Base-by-base conservation (phyloP, 2,329 filamentous ascomycete genomes). In the Paecilomyces sp. region DNA sequence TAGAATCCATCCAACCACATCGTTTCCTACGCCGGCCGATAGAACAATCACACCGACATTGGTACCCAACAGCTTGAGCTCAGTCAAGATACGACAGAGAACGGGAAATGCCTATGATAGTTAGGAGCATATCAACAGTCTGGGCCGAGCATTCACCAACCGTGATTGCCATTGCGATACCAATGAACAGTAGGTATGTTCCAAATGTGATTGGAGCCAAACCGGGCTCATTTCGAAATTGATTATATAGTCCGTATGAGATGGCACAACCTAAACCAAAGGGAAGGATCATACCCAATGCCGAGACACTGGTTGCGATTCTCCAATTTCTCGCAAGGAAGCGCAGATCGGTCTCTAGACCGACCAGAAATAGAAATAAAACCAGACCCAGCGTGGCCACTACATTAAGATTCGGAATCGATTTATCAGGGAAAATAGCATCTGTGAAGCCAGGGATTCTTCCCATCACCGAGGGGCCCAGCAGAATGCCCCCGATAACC, bases 121-220 rank as follows among this genome's bases (percentile, higher is more conserved):
- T 55, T 66, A 53, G 50, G 12, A 22, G n/a, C 11, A 18, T 65
- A 62, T 28, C 41, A 53, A 13, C 28, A 18, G 3, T 13, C 9
- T 9, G 50, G 18, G 34, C 24, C 1, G 34, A 6, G 9, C 12
- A 7, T n/a, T 11, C 18, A 67, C 79, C 66, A 72, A 85, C 91
- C 1, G 93, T 97, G 66, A 97, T 97, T 30, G 92, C 90, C 75
- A 97, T 88, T 0, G 93, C 93, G 57, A 96, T 92, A 74, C 92
- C 93, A 64, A 97, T 90, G 71, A 97, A 97, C 25, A 92, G 80
- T 74, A 86, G 80, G 65, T 84, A 89, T 1, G 85, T 81, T 2
- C 82, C 81, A 69, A 88, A 88, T 15, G 76, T 73, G 56, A 89
- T 85, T 0, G 77, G 79, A n/a, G 83, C 80, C 8, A 80, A 81